Evolutionary conservation across 495 filamentous ascomycete species (phyloP).

Genomic region (Choiromyces venosus): DNA sequence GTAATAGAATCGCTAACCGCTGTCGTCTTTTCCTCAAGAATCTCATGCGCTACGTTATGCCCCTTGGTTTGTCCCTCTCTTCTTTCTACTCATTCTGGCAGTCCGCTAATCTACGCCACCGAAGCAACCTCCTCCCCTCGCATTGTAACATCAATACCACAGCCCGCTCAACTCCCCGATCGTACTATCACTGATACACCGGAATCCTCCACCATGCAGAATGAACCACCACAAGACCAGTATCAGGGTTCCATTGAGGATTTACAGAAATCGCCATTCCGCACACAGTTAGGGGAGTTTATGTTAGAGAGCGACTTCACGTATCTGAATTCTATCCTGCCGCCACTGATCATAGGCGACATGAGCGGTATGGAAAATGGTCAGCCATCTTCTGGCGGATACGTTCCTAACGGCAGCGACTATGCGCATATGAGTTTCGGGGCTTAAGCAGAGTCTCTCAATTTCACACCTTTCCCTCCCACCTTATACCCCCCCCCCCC

Average conservation of each 20-base stretch:
- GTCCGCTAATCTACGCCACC: background rate
- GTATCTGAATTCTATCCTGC: slow-evolving; percentile 38
- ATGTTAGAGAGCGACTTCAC: slow-evolving; percentile 48
- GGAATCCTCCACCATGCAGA: slow-evolving; percentile 5
- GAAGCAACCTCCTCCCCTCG: slow-evolving; percentile 19
- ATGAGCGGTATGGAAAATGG: slow-evolving; percentile 13
- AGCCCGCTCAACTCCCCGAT: background rate
- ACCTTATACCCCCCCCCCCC: background rate
- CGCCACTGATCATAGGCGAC: slow-evolving; percentile 28
- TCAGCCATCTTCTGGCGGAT: background rate
- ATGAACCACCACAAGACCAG: background rate
- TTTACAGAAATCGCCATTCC: slow-evolving; percentile 39
- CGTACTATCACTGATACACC: background rate
- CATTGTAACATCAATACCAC: slow-evolving; percentile 18
- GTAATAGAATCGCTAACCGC: slow-evolving; percentile 46
- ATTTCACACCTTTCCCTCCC: background rate
- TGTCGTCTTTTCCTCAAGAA: slow-evolving; percentile 45
- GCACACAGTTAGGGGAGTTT: slow-evolving; percentile 47
- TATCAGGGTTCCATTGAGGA: background rate
- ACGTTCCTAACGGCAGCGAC: background rate
- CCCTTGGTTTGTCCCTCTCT: slow-evolving; percentile 27
- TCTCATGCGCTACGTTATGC: slow-evolving; percentile 40
- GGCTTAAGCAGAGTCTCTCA: background rate
- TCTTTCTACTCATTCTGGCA: background rate
- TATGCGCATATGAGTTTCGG: background rate